phyloP scores from a whole-genome alignment of 768 basidiomycete species.

The Mycena belliarum region DNA sequence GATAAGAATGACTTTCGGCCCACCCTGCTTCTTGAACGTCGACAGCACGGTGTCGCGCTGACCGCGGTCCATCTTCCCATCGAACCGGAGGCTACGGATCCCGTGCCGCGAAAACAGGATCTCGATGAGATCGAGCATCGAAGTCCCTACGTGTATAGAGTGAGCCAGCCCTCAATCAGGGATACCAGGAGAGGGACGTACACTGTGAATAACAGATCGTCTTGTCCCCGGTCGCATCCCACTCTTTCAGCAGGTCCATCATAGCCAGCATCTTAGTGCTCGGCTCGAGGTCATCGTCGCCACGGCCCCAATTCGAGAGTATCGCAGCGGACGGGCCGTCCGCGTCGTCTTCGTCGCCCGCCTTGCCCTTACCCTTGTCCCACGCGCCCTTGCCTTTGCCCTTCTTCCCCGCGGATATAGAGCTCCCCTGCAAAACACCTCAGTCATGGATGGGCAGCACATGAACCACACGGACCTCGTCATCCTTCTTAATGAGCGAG shows the following conservation, averaged over 20 bases:
- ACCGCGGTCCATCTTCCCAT: constrained; percentile 64
- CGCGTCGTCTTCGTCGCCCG: constrained; percentile 20
- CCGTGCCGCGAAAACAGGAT: constrained; percentile 60
- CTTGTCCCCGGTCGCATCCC: constrained; percentile 65
- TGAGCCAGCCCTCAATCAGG: background rate
- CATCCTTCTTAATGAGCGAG: constrained; percentile 34
- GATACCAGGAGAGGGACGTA: constrained; percentile 28
- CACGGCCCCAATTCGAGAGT: constrained; percentile 56
- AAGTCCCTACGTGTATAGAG: constrained; percentile 57
- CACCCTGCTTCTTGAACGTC: constrained; percentile 54
- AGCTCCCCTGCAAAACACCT: background rate
- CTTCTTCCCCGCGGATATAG: constrained; percentile 25
- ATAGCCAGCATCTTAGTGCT: constrained; percentile 69
- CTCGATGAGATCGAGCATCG: constrained; percentile 68
- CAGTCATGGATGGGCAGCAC: background rate
- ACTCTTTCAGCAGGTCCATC: constrained; percentile 56
- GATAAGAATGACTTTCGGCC: constrained; percentile 66
- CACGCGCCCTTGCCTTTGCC: constrained; percentile 29
- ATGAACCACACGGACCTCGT: constrained; percentile 24
- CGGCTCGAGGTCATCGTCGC: constrained; percentile 62
- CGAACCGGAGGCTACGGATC: constrained; percentile 60
- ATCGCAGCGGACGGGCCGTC: constrained; percentile 43
- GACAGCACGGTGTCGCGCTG: constrained; percentile 51
- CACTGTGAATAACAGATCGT: constrained; percentile 74
- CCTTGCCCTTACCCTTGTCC: constrained; percentile 30